Evolutionary conservation across 2,329 filamentous ascomycete genomes (phyloP).

Genomic region (Stagonosporopsis rhizophila): DNA sequence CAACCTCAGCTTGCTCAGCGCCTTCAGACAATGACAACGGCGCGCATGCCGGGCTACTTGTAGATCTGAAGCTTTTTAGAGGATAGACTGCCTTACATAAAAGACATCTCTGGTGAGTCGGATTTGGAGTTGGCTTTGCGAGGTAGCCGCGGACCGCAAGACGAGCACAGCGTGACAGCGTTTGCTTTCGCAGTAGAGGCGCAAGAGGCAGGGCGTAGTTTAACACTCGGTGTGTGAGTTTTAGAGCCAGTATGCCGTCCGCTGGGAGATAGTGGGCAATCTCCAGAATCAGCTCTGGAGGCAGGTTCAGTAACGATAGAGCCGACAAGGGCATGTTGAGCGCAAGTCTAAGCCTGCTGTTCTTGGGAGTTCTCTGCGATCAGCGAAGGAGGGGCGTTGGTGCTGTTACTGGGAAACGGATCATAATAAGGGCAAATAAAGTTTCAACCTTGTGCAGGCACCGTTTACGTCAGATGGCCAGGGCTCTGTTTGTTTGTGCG

Average conservation of each 20-base stretch:
- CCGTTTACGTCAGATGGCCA: slow-evolving; percentile 3
- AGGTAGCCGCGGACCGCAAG: slow-evolving; percentile 41
- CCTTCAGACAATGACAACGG: slow-evolving; percentile 10
- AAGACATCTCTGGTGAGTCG: slow-evolving; percentile 36
- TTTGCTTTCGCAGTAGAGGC: slow-evolving; percentile 20
- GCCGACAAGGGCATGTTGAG: slow-evolving; percentile 14
- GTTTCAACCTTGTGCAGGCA: slow-evolving; percentile 7
- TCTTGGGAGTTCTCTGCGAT: not conserved
- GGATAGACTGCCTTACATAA: slow-evolving; percentile 44
- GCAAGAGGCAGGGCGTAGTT: slow-evolving; percentile 36
- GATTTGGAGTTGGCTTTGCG: slow-evolving; percentile 16
- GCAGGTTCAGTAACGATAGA: slow-evolving; percentile 39
- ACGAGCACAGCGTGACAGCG: slow-evolving; percentile 36
- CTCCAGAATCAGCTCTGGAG: slow-evolving; percentile 51
- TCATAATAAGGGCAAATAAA: not conserved
- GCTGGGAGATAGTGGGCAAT: slow-evolving; percentile 46
- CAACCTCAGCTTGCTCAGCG: slow-evolving; percentile 24
- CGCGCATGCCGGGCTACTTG: slow-evolving; percentile 38
- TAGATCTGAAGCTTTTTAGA: slow-evolving; percentile 37
- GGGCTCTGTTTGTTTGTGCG: slow-evolving; percentile 9
- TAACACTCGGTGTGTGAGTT: slow-evolving; percentile 44
- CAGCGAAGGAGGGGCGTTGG: not conserved
- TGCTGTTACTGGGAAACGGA: not conserved
- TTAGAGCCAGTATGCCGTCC: slow-evolving; percentile 49
- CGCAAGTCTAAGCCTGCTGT: not conserved